Conservation (phyloP, 2,329 filamentous ascomycete species). For the Zarea fungicola region DNA sequence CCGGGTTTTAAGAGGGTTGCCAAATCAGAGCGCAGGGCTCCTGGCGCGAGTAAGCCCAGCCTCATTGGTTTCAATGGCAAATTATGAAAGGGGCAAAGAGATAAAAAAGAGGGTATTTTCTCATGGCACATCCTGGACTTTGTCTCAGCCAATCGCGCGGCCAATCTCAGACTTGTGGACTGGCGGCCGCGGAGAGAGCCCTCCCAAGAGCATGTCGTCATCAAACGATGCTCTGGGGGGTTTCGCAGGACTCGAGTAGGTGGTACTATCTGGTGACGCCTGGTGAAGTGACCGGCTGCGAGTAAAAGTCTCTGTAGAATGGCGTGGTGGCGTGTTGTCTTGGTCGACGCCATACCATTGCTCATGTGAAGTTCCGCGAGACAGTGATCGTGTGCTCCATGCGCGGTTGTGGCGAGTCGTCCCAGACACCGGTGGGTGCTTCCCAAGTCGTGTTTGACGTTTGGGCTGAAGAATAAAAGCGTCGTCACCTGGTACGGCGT, state of each 20-base stretch:
- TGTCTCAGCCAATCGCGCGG: conserved; percentile 46
- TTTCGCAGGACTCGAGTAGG: conserved; percentile 38
- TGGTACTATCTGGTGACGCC: conserved; percentile 16
- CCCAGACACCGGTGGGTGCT: conserved; percentile 33
- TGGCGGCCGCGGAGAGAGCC: conserved; percentile 44
- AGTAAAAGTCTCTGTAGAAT: conserved; percentile 28
- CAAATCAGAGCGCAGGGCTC: neutral
- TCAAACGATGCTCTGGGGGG: conserved; percentile 41
- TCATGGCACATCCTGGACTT: conserved; percentile 3
- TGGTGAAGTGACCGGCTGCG: conserved; percentile 12
- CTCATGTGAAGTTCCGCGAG: conserved; percentile 32
- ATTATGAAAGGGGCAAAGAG: neutral
- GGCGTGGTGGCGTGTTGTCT: conserved; percentile 26
- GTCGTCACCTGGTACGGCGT: conserved; percentile 53
- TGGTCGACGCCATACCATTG: conserved; percentile 33
- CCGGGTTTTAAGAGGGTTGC: neutral
- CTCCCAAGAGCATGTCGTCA: conserved; percentile 40
- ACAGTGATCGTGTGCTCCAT: conserved; percentile 41
- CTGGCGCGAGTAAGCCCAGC: neutral
- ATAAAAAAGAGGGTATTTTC: neutral
- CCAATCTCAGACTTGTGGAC: conserved; percentile 46
- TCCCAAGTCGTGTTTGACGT: conserved; percentile 49
- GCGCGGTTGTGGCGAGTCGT: conserved; percentile 32
- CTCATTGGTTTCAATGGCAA: neutral
- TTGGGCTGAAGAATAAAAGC: conserved; percentile 52